Evolutionary conservation across 495 filamentous ascomycete species (phyloP).

Genomic region (Mytilinidion resinicola): DNA sequence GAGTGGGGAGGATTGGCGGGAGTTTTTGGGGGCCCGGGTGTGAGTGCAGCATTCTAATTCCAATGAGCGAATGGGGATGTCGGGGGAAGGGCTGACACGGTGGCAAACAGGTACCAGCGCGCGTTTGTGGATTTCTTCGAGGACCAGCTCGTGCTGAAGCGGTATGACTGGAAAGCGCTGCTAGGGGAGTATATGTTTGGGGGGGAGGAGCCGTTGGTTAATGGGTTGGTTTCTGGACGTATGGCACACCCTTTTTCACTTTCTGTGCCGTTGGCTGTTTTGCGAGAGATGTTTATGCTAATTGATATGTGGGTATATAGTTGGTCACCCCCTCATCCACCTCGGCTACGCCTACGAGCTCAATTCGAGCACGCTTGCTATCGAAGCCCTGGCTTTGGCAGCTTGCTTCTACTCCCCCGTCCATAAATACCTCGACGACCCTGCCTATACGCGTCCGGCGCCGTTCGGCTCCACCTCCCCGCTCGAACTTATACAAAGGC

Average conservation of each 20-base stretch:
- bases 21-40: constrained; percentile 66
- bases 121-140: constrained; percentile 91
- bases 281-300: not conserved
- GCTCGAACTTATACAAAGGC: constrained; percentile 59
- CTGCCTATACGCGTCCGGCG: constrained; percentile 53
- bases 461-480: constrained; percentile 46
- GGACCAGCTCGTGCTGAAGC: constrained; percentile 66
- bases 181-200: constrained; percentile 68
- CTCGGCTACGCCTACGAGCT: constrained; percentile 84
- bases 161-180: constrained; percentile 79
- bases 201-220: constrained; percentile 70
- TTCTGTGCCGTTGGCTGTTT: no score
- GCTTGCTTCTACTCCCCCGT: constrained; percentile 65
- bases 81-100: not conserved
- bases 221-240: constrained; percentile 71
- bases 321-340: constrained; percentile 84
- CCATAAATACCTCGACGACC: constrained; percentile 73
- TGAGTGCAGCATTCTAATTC: no score
- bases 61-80: no score
- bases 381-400: constrained; percentile 71
- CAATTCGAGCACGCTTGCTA: constrained; percentile 67
- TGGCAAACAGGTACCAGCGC: constrained; percentile 66
- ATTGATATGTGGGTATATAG: constrained; percentile 38
- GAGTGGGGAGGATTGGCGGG: constrained; percentile 73
- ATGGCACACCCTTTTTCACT: constrained; percentile 37